Base-by-base conservation (phyloP, 176 grass and related monocot genomes). In the Oryza meyeriana region DNA sequence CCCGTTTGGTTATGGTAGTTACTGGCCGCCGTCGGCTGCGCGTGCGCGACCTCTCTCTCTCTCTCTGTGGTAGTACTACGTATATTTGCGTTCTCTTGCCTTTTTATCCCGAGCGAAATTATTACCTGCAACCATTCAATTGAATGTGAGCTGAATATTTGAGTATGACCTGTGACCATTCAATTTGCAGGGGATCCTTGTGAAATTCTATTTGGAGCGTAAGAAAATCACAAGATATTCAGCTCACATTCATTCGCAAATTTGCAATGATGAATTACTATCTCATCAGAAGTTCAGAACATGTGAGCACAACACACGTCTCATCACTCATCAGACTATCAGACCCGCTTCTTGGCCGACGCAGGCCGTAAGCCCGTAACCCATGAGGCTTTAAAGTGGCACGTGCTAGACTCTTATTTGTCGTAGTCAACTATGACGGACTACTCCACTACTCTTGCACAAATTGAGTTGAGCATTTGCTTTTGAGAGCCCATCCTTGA, bases 101-200 rank as follows among this genome's bases (percentile, higher is more conserved):
- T 70, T 81, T 87, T 24, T 71, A 81, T 76, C 78, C 18, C 71
- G 35, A n/a, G n/a, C n/a, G n/a, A n/a, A n/a, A 48, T 6, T 48
- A 5, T 47, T 48, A 48, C 45, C 17, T 5, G 45, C 44, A 4
- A 47, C 16, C 16, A 4, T 47, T 16, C 44, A 16, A 12, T 11
- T 14, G 3, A 12, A 45, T 1, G 1, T 4, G 14, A 4, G 44
- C n/a, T n/a, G 10, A 22, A 11, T 59, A 25, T 25, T 25, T n/a
- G n/a, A n/a, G n/a, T n/a, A 5, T 48, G 9, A 25, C 7, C 22
- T 25, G 55, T 59, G 22, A n/a, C 55, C n/a, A 59, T 25, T 59
- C n/a, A 59, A 59, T 59, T 59, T 25, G 22, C 55, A 25, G 2
- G n/a, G 7, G 55, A 25, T 9, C 55, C 55, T 25, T 25, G n/a